Conservation (phyloP, 2,329 filamentous ascomycete species). For the Ophiocordyceps australis region DNA sequence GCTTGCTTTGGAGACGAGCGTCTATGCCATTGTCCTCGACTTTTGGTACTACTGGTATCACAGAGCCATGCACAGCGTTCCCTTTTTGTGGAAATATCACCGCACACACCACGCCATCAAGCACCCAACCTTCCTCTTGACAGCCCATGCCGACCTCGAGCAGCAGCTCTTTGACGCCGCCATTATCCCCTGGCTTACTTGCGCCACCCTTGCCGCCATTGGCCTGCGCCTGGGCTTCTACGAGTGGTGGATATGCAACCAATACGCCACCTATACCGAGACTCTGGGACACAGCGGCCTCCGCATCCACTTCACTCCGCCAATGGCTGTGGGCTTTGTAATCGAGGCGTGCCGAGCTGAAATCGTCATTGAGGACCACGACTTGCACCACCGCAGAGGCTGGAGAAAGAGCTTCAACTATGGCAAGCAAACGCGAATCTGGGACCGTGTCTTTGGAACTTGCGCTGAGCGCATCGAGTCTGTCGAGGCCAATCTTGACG, state of each 20-base stretch:
- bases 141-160: conserved; percentile 20
- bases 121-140: conserved; percentile 21
- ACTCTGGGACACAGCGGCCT: conserved; percentile 18
- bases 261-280: conserved; percentile 20
- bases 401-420: conserved; percentile 18
- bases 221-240: conserved; percentile 24
- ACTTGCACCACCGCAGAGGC: conserved; percentile 17
- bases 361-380: conserved; percentile 21
- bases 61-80: conserved; percentile 20
- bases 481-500: conserved; percentile 12
- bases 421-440: conserved; percentile 17
- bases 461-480: conserved; percentile 17
- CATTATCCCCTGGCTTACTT: conserved; percentile 19
- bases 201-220: conserved; percentile 10
- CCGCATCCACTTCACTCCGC: conserved; percentile 13
- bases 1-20: conserved; percentile 17
- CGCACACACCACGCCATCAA: conserved; percentile 25
- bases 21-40: conserved; percentile 22
- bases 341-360: conserved; percentile 14
- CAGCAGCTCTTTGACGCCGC: conserved; percentile 22
- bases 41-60: conserved; percentile 22
- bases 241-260: conserved; percentile 24
- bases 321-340: conserved; percentile 12
- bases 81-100: conserved; percentile 21
- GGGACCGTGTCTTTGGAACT: conserved; percentile 18